phyloP scores from a whole-genome alignment of 2,329 filamentous ascomycete genomes.

The Colletotrichum tropicicola region DNA sequence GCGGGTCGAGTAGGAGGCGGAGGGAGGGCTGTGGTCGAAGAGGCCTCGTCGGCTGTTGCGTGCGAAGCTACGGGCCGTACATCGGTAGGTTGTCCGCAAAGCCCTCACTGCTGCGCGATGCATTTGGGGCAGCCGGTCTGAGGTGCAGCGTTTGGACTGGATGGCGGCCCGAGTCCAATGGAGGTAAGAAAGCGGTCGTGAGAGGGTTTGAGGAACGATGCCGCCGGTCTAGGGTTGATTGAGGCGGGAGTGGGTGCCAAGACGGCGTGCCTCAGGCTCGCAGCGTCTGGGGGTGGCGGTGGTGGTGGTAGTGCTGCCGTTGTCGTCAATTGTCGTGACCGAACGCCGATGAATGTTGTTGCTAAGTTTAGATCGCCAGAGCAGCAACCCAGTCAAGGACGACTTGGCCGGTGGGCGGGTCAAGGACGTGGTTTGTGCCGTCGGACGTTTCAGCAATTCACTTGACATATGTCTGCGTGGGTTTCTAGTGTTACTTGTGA shows the following conservation, averaged over 20 bases:
- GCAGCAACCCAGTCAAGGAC: not conserved
- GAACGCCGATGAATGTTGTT: not conserved
- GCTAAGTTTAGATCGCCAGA: constrained; percentile 12
- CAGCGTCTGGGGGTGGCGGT: constrained; percentile 4
- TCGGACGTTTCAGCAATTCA: constrained; percentile 19
- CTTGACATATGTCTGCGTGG: not conserved
- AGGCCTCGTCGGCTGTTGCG: constrained; percentile 58
- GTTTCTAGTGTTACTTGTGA: not conserved
- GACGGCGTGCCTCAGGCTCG: constrained; percentile 28
- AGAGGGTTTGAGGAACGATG: constrained; percentile 16
- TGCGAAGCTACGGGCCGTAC: constrained; percentile 67
- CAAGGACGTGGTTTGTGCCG: constrained; percentile 1
- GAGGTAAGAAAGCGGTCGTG: constrained; percentile 20
- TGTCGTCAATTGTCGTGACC: not conserved
- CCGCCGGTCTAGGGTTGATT: not conserved
- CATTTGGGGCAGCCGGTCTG: constrained; percentile 60
- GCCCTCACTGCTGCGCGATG: constrained; percentile 76
- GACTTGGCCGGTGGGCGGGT: not conserved
- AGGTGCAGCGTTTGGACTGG: constrained; percentile 24
- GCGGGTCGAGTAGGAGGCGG: constrained; percentile 31
- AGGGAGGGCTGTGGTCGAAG: constrained; percentile 35
- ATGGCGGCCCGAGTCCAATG: constrained; percentile 28
- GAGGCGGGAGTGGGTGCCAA: constrained; percentile 10
- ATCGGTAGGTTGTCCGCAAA: constrained; percentile 74
- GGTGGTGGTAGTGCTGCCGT: not conserved